phyloP scores from a whole-genome alignment of 2,329 filamentous ascomycete species.

The Zalaria sp. region DNA sequence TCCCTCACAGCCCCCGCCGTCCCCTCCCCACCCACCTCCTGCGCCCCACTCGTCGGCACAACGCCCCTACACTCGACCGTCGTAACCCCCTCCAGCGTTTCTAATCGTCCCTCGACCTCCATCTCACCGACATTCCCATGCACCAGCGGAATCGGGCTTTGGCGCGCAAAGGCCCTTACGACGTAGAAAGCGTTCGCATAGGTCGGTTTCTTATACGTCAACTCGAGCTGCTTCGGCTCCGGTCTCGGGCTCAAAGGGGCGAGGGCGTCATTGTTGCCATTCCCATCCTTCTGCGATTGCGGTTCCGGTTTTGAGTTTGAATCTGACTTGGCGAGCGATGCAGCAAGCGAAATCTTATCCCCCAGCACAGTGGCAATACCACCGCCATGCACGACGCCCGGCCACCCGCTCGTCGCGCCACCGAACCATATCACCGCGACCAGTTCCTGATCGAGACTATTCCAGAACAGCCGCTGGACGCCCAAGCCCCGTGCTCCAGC shows the following conservation, averaged over 20 bases:
- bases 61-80: slow-evolving; percentile 16
- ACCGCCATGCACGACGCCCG: slow-evolving; percentile 58
- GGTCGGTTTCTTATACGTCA: slow-evolving; percentile 51
- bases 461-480: slow-evolving; percentile 50
- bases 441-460: slow-evolving; percentile 41
- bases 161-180: slow-evolving; percentile 33
- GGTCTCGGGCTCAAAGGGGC: not conserved
- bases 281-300: not conserved
- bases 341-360: slow-evolving; percentile 55
- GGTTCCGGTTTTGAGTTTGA: no score
- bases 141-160: slow-evolving; percentile 8
- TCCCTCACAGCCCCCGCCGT: no score
- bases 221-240: slow-evolving; percentile 24
- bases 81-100: slow-evolving; percentile 35
- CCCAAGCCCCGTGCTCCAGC: slow-evolving; percentile 27
- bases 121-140: slow-evolving; percentile 20
- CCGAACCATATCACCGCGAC: slow-evolving; percentile 57
- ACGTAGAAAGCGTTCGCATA: slow-evolving; percentile 49
- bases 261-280: not conserved
- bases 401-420: slow-evolving; percentile 52
- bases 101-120: slow-evolving; percentile 40
- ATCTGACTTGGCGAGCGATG: slow-evolving; percentile 4
- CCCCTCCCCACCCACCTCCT: slow-evolving; percentile 1
- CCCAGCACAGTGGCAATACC: slow-evolving; percentile 53
- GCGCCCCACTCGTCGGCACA: slow-evolving; percentile 36